These are phyloP conservation scores for Leccinum boreale DNA, from an alignment of 768 basidiomycete species.

Conservation along the genomic window DNA sequence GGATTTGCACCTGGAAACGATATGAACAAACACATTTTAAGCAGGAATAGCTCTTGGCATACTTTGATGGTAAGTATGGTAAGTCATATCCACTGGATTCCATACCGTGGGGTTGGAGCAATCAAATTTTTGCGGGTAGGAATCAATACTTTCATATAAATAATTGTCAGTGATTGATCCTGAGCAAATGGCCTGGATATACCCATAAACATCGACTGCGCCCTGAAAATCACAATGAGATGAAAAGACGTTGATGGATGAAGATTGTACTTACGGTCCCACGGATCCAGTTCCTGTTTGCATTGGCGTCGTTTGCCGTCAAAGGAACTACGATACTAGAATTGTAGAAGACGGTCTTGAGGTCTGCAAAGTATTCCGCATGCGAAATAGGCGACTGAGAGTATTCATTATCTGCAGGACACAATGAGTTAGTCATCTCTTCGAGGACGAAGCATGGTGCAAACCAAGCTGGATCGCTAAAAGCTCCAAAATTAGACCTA, in stretches of 20 bases:
- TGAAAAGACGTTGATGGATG: not conserved
- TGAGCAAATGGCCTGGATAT: constrained; percentile 4
- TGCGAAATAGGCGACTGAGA: constrained; percentile 43
- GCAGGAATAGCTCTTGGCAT: constrained; percentile 1
- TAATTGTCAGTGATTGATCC: not conserved
- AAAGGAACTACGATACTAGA: constrained; percentile 65
- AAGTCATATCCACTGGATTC: constrained; percentile 61
- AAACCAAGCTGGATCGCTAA: constrained; percentile 57
- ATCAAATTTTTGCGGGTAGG: constrained; percentile 78
- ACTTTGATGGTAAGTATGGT: constrained; percentile 58
- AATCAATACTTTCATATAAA: constrained; percentile 46
- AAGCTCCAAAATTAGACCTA: constrained; percentile 1
- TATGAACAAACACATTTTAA: constrained; percentile 21
- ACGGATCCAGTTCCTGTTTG: constrained; percentile 59
- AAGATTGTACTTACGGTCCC: constrained; percentile 49
- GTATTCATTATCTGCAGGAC: constrained; percentile 67
- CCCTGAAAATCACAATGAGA: constrained; percentile 39
- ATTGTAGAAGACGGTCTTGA: constrained; percentile 52
- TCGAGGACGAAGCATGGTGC: constrained; percentile 6
- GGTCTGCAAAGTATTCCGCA: constrained; percentile 59
- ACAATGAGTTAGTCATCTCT: not conserved
- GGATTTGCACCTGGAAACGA: constrained; percentile 40
- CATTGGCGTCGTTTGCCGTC: constrained; percentile 70
- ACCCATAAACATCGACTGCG: constrained; percentile 71
- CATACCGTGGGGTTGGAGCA: constrained; percentile 70